These are phyloP conservation scores for Rossbeevera mucosa DNA, from an alignment of 768 basidiomycete species.

Conservation along the genomic window DNA sequence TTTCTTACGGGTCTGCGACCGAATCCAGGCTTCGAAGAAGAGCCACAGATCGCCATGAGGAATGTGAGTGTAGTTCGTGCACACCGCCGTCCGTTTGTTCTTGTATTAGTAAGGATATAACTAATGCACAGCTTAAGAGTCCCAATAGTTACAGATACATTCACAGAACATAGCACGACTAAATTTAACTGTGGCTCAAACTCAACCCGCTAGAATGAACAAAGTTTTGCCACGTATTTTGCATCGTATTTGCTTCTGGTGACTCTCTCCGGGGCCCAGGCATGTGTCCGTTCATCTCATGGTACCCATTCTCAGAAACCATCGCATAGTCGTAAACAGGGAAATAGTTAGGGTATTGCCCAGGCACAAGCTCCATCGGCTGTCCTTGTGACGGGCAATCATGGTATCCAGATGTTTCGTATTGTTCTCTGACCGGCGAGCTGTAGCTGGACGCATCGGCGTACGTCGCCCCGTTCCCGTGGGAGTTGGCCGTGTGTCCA, in stretches of 20 bases:
- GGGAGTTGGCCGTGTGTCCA: conserved; percentile 24
- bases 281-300: conserved; percentile 39
- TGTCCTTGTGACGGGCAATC: conserved; percentile 24
- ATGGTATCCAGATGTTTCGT: conserved; percentile 19
- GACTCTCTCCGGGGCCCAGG: conserved; percentile 37
- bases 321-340: conserved; percentile 68
- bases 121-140: conserved; percentile 4
- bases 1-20: conserved; percentile 39
- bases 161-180: conserved; percentile 7
- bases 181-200: conserved; percentile 8
- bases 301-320: conserved; percentile 26
- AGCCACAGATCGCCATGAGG: conserved; percentile 55
- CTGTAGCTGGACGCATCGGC: conserved; percentile 21
- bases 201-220: conserved; percentile 34
- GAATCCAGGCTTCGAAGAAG: conserved; percentile 51
- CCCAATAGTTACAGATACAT: conserved; percentile 20
- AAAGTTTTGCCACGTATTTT: conserved; percentile 62
- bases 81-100: too few relatives aligned
- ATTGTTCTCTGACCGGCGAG: conserved; percentile 25
- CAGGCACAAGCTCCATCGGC: conserved; percentile 30
- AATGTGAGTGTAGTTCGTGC: not conserved
- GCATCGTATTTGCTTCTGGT: conserved; percentile 55
- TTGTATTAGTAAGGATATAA: too few relatives aligned
- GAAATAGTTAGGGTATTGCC: conserved; percentile 64
- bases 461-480: conserved; percentile 22